Evolutionary conservation across 1,284 basidiomycete genomes (phyloP).

Genomic region (Phellinidium pouzarii): DNA sequence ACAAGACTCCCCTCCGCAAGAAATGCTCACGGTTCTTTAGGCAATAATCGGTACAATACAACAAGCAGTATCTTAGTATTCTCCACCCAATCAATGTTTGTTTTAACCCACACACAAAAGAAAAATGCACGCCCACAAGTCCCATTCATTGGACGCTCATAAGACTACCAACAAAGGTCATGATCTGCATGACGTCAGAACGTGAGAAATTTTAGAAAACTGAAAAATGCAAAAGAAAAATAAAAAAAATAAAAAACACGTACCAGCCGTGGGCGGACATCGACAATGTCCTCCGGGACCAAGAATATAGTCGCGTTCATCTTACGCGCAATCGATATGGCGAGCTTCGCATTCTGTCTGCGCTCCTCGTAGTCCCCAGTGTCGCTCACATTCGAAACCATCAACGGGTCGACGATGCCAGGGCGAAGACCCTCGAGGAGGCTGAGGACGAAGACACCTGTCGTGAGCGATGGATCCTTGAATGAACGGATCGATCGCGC

Average conservation of each 20-base stretch:
- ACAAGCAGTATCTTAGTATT: constrained; percentile 8
- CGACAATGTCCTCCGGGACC: constrained; percentile 94
- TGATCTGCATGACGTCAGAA: constrained; percentile 32
- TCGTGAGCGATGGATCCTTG: constrained; percentile 89
- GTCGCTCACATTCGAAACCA: constrained; percentile 65
- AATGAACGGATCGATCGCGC: constrained; percentile 81
- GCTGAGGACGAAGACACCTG: constrained; percentile 91
- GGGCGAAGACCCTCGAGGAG: constrained; percentile 87
- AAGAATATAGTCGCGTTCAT: constrained; percentile 96
- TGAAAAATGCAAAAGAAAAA: no score
- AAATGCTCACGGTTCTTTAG: not conserved
- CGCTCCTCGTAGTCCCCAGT: constrained; percentile 82
- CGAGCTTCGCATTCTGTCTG: constrained; percentile 91
- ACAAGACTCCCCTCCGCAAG: not conserved
- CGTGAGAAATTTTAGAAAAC: constrained; percentile 25
- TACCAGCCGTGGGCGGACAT: constrained; percentile 79
- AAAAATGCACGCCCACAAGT: not conserved
- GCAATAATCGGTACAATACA: constrained; percentile 7
- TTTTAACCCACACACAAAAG: not conserved
- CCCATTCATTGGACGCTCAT: constrained; percentile 25
- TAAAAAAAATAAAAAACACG: constrained; percentile 24
- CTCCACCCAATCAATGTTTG: not conserved
- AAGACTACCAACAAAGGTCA: constrained; percentile 49
- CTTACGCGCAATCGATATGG: constrained; percentile 97
- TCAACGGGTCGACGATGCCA: constrained; percentile 88